Percentiles rank a stretch among this genome's conserved stretches.
Evolutionary conservation across 2,329 filamentous ascomycete genomes (phyloP).

Genomic region (Teratosphaeria nubilosa): DNA sequence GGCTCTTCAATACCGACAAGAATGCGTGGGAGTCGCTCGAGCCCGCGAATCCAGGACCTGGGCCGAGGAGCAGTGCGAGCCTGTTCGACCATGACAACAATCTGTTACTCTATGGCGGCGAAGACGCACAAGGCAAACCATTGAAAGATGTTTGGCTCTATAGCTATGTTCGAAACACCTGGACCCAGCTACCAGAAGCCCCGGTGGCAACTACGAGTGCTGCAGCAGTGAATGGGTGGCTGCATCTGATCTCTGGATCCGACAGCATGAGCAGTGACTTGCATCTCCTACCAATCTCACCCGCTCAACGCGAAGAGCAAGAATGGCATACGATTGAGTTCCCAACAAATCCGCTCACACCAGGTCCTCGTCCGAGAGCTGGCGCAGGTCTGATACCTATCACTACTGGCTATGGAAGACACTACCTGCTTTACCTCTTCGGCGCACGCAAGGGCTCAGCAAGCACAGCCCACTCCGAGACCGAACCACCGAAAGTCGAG

Average conservation of each 20-base stretch:
- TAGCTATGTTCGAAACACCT: conserved; percentile 14
- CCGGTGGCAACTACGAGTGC: conserved; percentile 25
- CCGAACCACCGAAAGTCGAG: conserved; percentile 8
- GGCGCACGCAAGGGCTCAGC: conserved; percentile 16
- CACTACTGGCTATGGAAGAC: conserved; percentile 34
- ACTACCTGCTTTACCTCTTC: conserved; percentile 36
- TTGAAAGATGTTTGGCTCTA: conserved; percentile 24
- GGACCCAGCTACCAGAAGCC: conserved; percentile 20
- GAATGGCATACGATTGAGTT: conserved; percentile 32
- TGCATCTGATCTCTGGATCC: conserved; percentile 31
- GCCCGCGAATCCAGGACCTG: conserved; percentile 16
- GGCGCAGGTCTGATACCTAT: conserved; percentile 31
- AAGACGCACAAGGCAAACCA: conserved; percentile 11
- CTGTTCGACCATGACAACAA: conserved; percentile 22
- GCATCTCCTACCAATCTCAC: conserved; percentile 15
- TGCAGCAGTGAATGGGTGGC: conserved; percentile 26
- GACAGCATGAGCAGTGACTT: conserved; percentile 24
- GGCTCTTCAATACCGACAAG: conserved; percentile 30
- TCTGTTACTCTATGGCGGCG: conserved; percentile 21
- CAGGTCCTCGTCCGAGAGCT: conserved; percentile 31
- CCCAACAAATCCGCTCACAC: conserved; percentile 33
- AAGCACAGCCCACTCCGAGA: conserved; percentile 8
- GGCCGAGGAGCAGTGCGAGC: conserved; percentile 16
- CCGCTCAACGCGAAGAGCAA: conserved; percentile 15
- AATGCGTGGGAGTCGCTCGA: conserved; percentile 19